Percentiles rank a stretch among this genome's conserved stretches.
Conservation (phyloP, 768 basidiomycete genomes). For the Suillus alpinus region DNA sequence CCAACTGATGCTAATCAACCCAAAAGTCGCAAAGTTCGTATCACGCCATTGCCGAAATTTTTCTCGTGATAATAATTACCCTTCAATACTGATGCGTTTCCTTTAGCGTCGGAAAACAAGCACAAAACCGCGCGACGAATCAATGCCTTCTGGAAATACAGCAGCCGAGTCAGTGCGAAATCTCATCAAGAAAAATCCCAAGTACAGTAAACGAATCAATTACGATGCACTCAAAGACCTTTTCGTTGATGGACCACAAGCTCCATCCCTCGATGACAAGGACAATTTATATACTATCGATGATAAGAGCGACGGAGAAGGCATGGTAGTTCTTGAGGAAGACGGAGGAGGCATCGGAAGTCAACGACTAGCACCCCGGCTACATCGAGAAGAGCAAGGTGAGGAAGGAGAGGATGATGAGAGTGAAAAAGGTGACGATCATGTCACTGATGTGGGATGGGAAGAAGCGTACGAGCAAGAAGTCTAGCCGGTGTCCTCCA, state of each 20-base stretch:
- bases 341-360: conserved; percentile 33
- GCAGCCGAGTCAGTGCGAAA: conserved; percentile 34
- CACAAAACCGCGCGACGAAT: conserved; percentile 69
- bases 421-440: conserved; percentile 40
- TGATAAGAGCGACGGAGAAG: conserved; percentile 40
- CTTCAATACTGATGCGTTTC: conserved; percentile 10
- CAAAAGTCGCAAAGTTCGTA: conserved; percentile 79
- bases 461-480: conserved; percentile 73
- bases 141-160: conserved; percentile 45
- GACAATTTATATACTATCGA: conserved; percentile 55
- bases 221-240: conserved; percentile 85
- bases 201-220: conserved; percentile 91
- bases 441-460: conserved; percentile 34
- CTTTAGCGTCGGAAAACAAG: conserved; percentile 65
- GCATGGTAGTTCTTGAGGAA: conserved; percentile 36
- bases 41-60: conserved; percentile 34
- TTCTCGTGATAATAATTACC: conserved; percentile 15
- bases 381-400: conserved; percentile 13
- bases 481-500: conserved; percentile 31
- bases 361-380: conserved; percentile 28
- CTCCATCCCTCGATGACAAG: conserved; percentile 37
- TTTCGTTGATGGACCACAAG: conserved; percentile 46
- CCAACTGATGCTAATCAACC: conserved; percentile 42
- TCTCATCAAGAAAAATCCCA: conserved; percentile 80
- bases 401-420: conserved; percentile 26